Evolutionary conservation across 2,329 filamentous ascomycete species (phyloP).

Genomic region (Xylariales sp.): DNA sequence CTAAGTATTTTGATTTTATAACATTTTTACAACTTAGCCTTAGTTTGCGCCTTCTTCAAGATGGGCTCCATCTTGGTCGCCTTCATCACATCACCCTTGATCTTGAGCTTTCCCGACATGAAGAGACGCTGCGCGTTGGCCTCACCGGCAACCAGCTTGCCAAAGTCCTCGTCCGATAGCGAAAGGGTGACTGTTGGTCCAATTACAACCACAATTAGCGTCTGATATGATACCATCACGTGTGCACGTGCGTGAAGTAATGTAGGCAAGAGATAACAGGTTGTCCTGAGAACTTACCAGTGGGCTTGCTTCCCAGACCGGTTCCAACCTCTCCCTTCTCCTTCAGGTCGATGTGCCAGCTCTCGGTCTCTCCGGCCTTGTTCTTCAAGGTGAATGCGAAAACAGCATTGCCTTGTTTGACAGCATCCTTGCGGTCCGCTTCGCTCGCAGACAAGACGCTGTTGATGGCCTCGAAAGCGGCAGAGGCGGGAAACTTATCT

Average conservation of each 20-base stretch:
- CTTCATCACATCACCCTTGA: slow-evolving; percentile 98
- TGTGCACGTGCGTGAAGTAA: too few species aligned
- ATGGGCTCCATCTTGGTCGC: slow-evolving; percentile 94
- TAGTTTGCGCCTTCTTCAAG: slow-evolving; percentile 78
- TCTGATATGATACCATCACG: too few species aligned
- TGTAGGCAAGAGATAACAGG: too few species aligned
- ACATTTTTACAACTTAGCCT: slow-evolving; percentile 82
- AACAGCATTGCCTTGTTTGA: slow-evolving; percentile 82
- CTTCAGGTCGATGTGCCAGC: slow-evolving; percentile 96
- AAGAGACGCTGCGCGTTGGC: slow-evolving; percentile 93
- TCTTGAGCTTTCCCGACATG: slow-evolving; percentile 98
- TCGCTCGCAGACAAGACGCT: slow-evolving; percentile 63
- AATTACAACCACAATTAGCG: too few species aligned
- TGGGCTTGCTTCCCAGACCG: slow-evolving; percentile 76
- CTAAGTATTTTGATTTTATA: too few species aligned
- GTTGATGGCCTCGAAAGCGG: slow-evolving; percentile 86
- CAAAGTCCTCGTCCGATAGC: slow-evolving; percentile 84
- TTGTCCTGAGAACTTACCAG: slow-evolving; percentile 53
- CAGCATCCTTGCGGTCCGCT: slow-evolving; percentile 72
- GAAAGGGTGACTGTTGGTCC: slow-evolving; percentile 81
- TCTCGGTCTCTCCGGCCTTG: slow-evolving; percentile 68
- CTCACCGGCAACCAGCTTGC: slow-evolving; percentile 76
- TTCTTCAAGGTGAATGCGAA: slow-evolving; percentile 96
- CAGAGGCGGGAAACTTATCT: slow-evolving; percentile 87
- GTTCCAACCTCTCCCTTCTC: slow-evolving; percentile 77